Conservation (phyloP, 495 filamentous ascomycete genomes). For the Coniosporium apollinis region DNA sequence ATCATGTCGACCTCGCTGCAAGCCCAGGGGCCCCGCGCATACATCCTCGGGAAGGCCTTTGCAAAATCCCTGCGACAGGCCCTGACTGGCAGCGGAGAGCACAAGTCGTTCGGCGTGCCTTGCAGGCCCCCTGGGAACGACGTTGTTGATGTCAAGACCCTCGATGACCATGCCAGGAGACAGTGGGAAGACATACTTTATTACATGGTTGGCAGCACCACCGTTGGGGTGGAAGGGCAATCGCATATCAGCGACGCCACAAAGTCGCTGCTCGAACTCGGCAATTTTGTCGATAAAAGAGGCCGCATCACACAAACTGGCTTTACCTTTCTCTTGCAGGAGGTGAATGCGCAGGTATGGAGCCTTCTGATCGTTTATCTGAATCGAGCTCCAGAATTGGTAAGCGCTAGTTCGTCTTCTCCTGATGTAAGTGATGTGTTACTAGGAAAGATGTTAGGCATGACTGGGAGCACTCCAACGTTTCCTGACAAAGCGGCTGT, state of each 20-base stretch:
- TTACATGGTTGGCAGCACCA: constrained; percentile 70
- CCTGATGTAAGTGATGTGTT: no score
- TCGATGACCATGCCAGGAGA: constrained; percentile 72
- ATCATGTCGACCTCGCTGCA: constrained; percentile 48
- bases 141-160: constrained; percentile 42
- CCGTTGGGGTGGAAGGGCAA: constrained; percentile 32
- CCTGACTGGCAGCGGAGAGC: constrained; percentile 67
- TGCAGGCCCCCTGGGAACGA: constrained; percentile 40
- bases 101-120: constrained; percentile 80
- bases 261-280: constrained; percentile 59
- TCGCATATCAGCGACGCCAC: constrained; percentile 58
- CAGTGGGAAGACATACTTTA: constrained; percentile 95
- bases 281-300: constrained; percentile 53
- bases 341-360: constrained; percentile 94
- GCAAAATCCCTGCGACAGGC: constrained; percentile 61
- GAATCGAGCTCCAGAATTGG: constrained; percentile 59
- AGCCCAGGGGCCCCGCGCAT: constrained; percentile 41
- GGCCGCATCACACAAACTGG: constrained; percentile 73
- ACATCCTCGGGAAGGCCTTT: constrained; percentile 60
- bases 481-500: no score
- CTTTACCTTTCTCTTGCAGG: constrained; percentile 87
- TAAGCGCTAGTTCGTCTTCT: no score
- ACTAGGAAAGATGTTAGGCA: no score
- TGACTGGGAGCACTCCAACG: no score
- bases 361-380: constrained; percentile 84